These are phyloP conservation scores for Poa pratensis DNA, from an alignment of 176 grass and related monocot species.

Conservation along the genomic window DNA sequence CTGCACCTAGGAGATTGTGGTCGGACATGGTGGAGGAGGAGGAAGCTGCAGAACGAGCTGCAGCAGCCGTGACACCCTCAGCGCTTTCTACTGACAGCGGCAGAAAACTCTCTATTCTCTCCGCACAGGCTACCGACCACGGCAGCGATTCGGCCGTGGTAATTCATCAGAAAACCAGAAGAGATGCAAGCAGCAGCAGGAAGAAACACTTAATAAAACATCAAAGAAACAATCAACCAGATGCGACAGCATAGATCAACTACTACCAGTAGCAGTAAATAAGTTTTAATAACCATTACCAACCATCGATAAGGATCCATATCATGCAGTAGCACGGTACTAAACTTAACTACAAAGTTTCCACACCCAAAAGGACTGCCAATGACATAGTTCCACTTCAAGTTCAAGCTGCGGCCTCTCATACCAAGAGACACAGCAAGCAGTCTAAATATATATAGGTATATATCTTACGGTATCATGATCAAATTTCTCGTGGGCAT, in stretches of 20 bases:
- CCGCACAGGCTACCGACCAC: too few relatives aligned
- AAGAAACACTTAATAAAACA: background rate
- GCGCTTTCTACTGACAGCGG: too few relatives aligned
- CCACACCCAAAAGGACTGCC: background rate
- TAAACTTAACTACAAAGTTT: background rate
- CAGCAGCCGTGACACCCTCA: too few relatives aligned
- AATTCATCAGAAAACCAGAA: too few relatives aligned
- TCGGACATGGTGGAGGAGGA: too few relatives aligned
- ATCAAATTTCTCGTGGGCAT: too few relatives aligned
- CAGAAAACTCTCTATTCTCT: too few relatives aligned
- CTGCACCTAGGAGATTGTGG: too few relatives aligned
- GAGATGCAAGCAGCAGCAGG: background rate
- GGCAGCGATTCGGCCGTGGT: too few relatives aligned
- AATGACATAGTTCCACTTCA: background rate
- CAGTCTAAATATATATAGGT: conserved; percentile 1
- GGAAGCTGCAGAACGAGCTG: too few relatives aligned
- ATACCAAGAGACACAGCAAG: background rate
- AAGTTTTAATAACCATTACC: background rate
- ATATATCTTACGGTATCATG: background rate
- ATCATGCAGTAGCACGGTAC: background rate
- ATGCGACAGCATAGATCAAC: background rate
- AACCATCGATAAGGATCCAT: background rate
- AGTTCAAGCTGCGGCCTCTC: background rate
- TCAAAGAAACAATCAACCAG: background rate
- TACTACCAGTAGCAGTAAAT: background rate